Base-by-base conservation (phyloP, 805 yeast genomes). In the Starmerella apicola region DNA sequence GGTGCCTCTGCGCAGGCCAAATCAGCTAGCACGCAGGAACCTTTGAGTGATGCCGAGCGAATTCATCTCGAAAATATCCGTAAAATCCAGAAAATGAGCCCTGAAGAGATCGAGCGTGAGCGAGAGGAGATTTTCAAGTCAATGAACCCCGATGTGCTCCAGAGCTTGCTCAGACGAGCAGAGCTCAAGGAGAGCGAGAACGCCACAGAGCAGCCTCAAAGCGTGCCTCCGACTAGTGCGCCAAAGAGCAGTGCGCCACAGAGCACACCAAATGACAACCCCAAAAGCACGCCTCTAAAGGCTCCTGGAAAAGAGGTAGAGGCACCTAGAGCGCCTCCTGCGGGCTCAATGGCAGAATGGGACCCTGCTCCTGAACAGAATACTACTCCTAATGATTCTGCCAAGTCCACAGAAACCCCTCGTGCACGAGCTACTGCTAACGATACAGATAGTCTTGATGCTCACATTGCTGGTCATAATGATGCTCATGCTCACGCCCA, bases 51-150 rank as follows among this genome's bases (percentile, higher is more conserved):
- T 50, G 72, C 79, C 0, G 86, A 80, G 48, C 69, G 72, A 53
- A 82, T 85, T 18, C 88, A 83, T 55, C 56, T 70, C 41, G 94
- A 85, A 53, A 86, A 84, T 57, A 57, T 81, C 45, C 71, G 74
- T 28, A 64, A 67, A 30, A 56, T 86, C 40, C 62, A 73, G 27
- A 56, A 60, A 12, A 78, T 85, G 86, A 63, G 78, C 2, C 67
- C 65, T 2, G 78, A 71, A 15, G 84, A 85, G 52, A 69, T 82
- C 26, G 63, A 67, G 25, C 59, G 64, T 34, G 88, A 82, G 48
- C 68, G 73, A 46, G 70, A 72, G 46, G 94, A 83, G 51, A 59
- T 86, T 26, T 48, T 82, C 38, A 67, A 66, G n/a, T 65, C 69
- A 0, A 62, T 86, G 55, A 78, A 81, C 57, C 93, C 94, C 0